A percentile compares a stretch with the other conserved stretches of the same genome.
Conservation (phyloP, 768 basidiomycete species). For the Mycena belliarum region DNA sequence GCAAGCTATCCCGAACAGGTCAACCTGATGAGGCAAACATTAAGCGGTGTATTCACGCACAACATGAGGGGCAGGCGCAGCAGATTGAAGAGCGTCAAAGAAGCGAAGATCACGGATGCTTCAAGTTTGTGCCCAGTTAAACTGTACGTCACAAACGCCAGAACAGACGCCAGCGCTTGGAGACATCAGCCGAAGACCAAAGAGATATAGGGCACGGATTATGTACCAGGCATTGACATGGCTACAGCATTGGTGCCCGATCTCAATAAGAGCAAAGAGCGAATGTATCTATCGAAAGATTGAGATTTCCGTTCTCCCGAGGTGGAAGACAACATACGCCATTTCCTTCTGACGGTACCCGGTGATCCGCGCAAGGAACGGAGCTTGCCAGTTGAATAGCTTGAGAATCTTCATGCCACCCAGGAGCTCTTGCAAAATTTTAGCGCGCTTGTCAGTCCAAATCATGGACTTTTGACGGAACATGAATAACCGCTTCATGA, state of each 20-base stretch:
- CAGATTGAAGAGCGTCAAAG: slow-evolving; percentile 82
- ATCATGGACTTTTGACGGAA: slow-evolving; percentile 74
- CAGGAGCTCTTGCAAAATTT: slow-evolving; percentile 85
- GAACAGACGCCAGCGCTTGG: slow-evolving; percentile 66
- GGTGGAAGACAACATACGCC: slow-evolving; percentile 38
- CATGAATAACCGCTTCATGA: slow-evolving; percentile 73
- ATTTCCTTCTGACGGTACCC: slow-evolving; percentile 75
- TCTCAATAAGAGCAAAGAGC: slow-evolving; percentile 65
- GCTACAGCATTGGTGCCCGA: slow-evolving; percentile 69
- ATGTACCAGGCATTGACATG: slow-evolving; percentile 59
- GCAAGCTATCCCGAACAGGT: slow-evolving; percentile 32
- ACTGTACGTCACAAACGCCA: slow-evolving; percentile 77
- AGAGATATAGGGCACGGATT: neutral
- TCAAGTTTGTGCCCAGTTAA: slow-evolving; percentile 66
- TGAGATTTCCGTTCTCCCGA: neutral
- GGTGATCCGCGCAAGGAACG: slow-evolving; percentile 74
- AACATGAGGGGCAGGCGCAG: slow-evolving; percentile 83
- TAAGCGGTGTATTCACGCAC: slow-evolving; percentile 21
- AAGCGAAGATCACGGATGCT: slow-evolving; percentile 79
- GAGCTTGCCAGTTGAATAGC: slow-evolving; percentile 85
- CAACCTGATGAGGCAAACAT: neutral
- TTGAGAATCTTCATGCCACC: slow-evolving; percentile 93
- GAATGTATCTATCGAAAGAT: slow-evolving; percentile 51
- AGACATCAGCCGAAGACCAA: neutral
- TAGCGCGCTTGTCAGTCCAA: slow-evolving; percentile 91